A percentile compares a stretch with the other conserved stretches of the same genome.
These are phyloP conservation scores for Chenopodium formosanum DNA, from an alignment of 148 eudicot genomes.

Conservation along the genomic window DNA sequence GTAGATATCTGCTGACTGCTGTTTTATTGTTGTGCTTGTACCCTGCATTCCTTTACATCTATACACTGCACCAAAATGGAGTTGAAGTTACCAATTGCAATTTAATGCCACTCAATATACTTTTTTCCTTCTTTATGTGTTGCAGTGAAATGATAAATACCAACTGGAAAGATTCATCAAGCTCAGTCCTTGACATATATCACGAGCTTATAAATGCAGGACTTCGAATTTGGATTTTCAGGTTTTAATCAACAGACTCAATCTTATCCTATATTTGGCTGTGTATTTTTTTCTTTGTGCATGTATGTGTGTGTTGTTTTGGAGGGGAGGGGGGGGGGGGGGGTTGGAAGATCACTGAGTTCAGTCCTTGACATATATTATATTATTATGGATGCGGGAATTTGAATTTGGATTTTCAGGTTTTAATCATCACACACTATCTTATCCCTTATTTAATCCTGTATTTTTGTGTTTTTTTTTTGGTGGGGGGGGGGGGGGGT, in stretches of 20 bases:
- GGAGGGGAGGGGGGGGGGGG: no score
- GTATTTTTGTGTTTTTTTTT: background rate
- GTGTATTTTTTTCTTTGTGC: no score
- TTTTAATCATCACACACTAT: slow-evolving; percentile 24
- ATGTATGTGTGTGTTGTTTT: no score
- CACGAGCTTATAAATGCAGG: slow-evolving; percentile 75
- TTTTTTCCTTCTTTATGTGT: slow-evolving; percentile 6
- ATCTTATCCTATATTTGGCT: background rate
- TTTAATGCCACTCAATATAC: background rate
- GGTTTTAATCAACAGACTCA: slow-evolving; percentile 41
- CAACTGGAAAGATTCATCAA: slow-evolving; percentile 80
- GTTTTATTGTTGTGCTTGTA: background rate
- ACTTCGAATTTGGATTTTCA: slow-evolving; percentile 91
- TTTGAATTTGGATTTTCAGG: slow-evolving; percentile 98
- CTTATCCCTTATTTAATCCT: background rate
- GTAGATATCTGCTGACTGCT: background rate
- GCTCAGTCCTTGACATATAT: slow-evolving; percentile 64
- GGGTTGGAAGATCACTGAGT: slow-evolving; percentile 32
- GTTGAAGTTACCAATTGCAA: background rate
- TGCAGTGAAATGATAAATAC: slow-evolving; percentile 53
- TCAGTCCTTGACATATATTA: slow-evolving; percentile 68
- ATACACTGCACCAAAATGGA: background rate
- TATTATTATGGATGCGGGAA: slow-evolving; percentile 69
- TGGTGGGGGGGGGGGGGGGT: background rate
- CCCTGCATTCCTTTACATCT: background rate